phyloP scores from a whole-genome alignment of 257 asterid species.

The Ajuga chamaepitys region DNA sequence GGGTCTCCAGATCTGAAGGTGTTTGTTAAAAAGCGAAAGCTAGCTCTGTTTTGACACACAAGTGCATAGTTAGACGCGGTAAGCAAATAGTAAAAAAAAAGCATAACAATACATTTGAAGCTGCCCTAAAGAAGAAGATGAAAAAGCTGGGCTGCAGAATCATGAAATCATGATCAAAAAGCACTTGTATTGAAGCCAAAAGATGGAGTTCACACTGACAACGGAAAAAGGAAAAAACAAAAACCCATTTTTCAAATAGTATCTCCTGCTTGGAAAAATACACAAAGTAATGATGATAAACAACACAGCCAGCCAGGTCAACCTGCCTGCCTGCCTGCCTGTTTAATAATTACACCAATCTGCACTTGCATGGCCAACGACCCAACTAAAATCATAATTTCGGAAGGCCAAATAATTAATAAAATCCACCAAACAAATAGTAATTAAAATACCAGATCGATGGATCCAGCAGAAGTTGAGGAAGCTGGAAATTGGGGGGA shows the following conservation, averaged over 20 bases:
- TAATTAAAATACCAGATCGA: neutral
- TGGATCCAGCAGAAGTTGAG: neutral
- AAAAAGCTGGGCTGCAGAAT: no score
- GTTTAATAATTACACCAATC: constrained; percentile 70
- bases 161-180: constrained; percentile 38
- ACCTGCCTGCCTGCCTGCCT: no score
- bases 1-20: no score
- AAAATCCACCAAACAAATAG: neutral
- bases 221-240: constrained; percentile 20
- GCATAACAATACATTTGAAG: no score
- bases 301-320: constrained; percentile 18
- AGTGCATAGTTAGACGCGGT: no score
- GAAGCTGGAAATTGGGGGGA: constrained; percentile 85
- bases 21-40: no score
- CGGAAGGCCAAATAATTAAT: neutral
- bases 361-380: constrained; percentile 42
- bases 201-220: constrained; percentile 37
- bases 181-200: no score
- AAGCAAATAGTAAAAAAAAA: no score
- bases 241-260: constrained; percentile 6
- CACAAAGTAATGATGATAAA: constrained; percentile 35
- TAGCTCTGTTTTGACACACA: no score
- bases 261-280: neutral
- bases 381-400: constrained; percentile 8
- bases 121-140: no score